Percentiles rank a stretch among this genome's conserved stretches.
Conservation (phyloP, 2,329 filamentous ascomycete genomes). For the Ceratocystis ficicola region DNA sequence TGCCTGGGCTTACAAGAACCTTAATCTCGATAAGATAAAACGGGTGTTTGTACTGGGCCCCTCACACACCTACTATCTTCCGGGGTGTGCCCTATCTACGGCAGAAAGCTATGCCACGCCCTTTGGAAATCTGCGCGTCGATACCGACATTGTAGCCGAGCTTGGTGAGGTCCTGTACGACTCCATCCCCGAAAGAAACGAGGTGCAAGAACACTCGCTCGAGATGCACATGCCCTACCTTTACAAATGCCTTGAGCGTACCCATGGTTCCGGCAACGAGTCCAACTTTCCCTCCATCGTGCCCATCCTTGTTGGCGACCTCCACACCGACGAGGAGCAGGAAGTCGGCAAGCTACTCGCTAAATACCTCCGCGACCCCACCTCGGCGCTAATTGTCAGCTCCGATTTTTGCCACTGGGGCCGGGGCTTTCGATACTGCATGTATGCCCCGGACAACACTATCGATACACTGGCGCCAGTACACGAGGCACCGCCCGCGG, state of each 20-base stretch:
- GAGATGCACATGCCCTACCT: constrained; percentile 97
- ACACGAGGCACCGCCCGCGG: constrained; percentile 20
- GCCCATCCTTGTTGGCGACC: constrained; percentile 75
- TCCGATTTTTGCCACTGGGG: constrained; percentile 99
- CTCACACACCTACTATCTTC: constrained; percentile 75
- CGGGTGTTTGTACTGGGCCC: constrained; percentile 86
- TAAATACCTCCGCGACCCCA: constrained; percentile 61
- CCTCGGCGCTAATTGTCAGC: constrained; percentile 74
- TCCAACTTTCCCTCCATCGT: constrained; percentile 60
- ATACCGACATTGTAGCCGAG: constrained; percentile 42
- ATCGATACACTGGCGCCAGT: constrained; percentile 34
- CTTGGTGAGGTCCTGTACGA: constrained; percentile 35
- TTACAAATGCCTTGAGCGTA: constrained; percentile 56
- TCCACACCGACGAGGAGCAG: constrained; percentile 52
- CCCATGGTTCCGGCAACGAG: constrained; percentile 33
- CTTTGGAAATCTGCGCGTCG: constrained; percentile 56
- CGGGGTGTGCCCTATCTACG: constrained; percentile 61
- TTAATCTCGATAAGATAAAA: constrained; percentile 71
- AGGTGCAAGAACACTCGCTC: constrained; percentile 79
- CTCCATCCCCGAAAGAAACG: constrained; percentile 51
- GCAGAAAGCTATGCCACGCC: constrained; percentile 63
- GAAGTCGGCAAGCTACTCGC: constrained; percentile 58
- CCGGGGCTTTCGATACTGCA: constrained; percentile 66
- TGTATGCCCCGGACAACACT: constrained; percentile 46
- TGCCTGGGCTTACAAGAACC: constrained; percentile 84